Base-by-base conservation (phyloP, 1,139 yeast species). In the Zygotorulaspora mrakii region DNA sequence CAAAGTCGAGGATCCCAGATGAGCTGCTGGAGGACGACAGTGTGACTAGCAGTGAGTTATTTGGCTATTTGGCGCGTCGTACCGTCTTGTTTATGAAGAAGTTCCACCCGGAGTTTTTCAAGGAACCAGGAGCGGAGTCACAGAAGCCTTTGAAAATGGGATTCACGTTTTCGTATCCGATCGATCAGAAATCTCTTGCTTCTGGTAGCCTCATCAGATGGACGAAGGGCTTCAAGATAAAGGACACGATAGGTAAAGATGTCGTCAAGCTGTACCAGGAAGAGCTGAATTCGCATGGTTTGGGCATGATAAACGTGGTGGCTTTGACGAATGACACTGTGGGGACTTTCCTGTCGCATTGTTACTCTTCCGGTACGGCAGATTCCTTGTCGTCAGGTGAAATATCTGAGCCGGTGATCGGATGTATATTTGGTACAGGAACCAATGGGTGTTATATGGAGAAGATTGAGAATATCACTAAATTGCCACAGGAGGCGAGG, bases 251-350 rank as follows among this genome's bases (percentile, higher is more conserved):
- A 28, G 94, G 86, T 38, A 69, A 80, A 59, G 96, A 89, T 58
- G 82, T 89, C 31, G 94, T 86, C 37, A 69, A 69, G 35, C 64
- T 79, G 37, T 73, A 87, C 49, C 97, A 89, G 65, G 61, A 64
- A 6, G 83, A 84, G 46, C 59, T 89, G 42, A 82, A 84, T 54
- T 60, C 55, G 9, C 69, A 75, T 42, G 59, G 59, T 13, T 35
- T 59, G 32, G 43, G 54, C 22, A 51, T 85, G 25, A 94, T 89
- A 16, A 69, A 73, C 31, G 84, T 88, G 28, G 88, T 84, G 11
- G 97, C 97, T 1, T 73, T 89, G 47, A 94, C 95, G 31, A 89
- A 89, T 61, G 97, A 89, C 61, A 89, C 97, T 1, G 95, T 87
- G 12, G 97, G 97, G 29, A 88, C 96, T 3, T 72, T 89, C 47